phyloP scores from a whole-genome alignment of 2,329 filamentous ascomycete genomes.

The Mycosphaerella sp. region DNA sequence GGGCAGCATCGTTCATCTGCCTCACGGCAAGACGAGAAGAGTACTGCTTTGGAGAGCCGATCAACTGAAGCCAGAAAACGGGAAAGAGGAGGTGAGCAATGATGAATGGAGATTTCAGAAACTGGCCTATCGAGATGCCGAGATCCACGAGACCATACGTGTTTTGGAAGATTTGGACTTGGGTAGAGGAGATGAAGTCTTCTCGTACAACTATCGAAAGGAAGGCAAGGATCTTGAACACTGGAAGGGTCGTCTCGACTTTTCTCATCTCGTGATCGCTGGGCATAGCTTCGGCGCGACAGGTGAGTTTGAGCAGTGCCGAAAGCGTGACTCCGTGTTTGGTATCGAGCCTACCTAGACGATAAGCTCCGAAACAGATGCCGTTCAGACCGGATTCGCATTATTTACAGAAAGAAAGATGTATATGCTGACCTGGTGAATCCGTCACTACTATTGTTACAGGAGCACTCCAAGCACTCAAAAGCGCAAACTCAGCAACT shows the following conservation, averaged over 20 bases:
- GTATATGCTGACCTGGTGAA: too few species aligned
- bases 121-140: conserved; percentile 39
- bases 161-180: conserved; percentile 34
- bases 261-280: conserved; percentile 48
- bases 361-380: too few species aligned
- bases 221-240: conserved; percentile 42
- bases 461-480: conserved; percentile 50
- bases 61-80: conserved; percentile 27
- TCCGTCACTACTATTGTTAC: too few species aligned
- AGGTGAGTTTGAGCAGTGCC: conserved; percentile 24
- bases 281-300: conserved; percentile 62
- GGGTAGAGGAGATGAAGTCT: conserved; percentile 30
- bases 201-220: conserved; percentile 40
- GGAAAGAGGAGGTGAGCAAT: conserved; percentile 14
- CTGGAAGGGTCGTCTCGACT: conserved; percentile 50
- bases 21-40: conserved; percentile 30
- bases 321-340: too few species aligned
- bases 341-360: too few species aligned
- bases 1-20: conserved; percentile 35
- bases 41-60: conserved; percentile 35
- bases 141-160: conserved; percentile 39
- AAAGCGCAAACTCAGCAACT: conserved; percentile 42
- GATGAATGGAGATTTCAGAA: conserved; percentile 21
- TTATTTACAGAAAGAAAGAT: too few species aligned
- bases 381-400: too few species aligned